Base-by-base conservation (phyloP, 1,284 basidiomycete genomes). In the Fomitiporia mediterranea region DNA sequence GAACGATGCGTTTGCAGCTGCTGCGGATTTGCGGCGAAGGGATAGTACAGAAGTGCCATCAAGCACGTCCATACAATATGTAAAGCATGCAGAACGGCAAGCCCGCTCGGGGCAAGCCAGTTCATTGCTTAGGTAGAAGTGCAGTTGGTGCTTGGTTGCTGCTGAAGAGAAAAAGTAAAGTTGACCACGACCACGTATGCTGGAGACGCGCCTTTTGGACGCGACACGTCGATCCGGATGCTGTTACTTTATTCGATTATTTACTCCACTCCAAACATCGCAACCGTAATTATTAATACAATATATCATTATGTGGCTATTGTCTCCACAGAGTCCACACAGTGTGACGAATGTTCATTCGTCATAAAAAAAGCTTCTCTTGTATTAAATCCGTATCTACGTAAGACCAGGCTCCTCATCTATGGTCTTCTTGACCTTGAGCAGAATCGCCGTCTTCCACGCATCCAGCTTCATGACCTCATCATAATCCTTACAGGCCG, bases 361-460 rank as follows among this genome's bases (percentile, higher is more conserved):
- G n/a, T n/a, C n/a, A n/a, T n/a, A n/a, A n/a, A 4, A 54, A 35
- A 13, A 25, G 39, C 48, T 40, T 11, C 34, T 21, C 51, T 32
- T 49, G 19, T 35, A 48, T 56, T 30, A 30, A 56, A 48, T n/a
- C 38, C 35, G 15, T 60, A 60, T 59, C 68, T 70, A 82, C 60
- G 72, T 74, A 51, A 85, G 71, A 32, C 63, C 69, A 5, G 72
- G 72, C 61, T 85, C 80, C 39, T 78, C 82, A 53, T 82, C 81
- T 58, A 97, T 83, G 27, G 78, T 74, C 68, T 80, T 82, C 80
- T 97, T 98, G 70, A 97, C 86, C 73, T 89, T 89, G 65, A 97
- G 74, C 63, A 98, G 69, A 51, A 98, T 86, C 34, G 72, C 77
- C 37, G 94, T 97, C 81, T 97, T 97, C 93, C 93, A 97, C 71